Evolutionary conservation across 768 basidiomycete genomes (phyloP), one percentile per base, ranked within the genome.

Genomic region (Podaxis sp.): DNA sequence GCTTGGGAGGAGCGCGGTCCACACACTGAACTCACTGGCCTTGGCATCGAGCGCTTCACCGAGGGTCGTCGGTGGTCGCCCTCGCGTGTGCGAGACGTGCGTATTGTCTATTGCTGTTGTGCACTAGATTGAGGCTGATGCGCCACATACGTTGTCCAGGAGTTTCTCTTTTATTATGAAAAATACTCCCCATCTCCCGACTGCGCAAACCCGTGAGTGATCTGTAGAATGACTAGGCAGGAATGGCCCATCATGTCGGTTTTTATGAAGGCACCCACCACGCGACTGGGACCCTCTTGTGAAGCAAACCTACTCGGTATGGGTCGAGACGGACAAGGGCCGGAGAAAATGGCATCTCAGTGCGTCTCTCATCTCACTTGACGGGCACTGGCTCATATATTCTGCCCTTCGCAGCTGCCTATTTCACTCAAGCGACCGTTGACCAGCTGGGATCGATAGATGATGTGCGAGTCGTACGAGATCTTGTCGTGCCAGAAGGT

Each of bases 81-180:
- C 43, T 91, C 90, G 54, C 85, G 91, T 59, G 90, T 93, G 61
- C 83, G 91, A 73, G 91, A 93, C 73, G 90, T 90, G 69, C 64
- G 87, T 75, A 51, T 69, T 41, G 33, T 57, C 61, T n/a, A 17
- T 33, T 27, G 41, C 27, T 50, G 49, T 25, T 50, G 8, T 33
- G 0, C 25, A 12, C 24, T 24, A 24, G 22, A 25, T 22, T 27
- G 12, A 24, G 25, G 12, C 25, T 27, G 19, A 50, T 27, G 2
- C 25, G 11, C 22, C 24, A 22, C 41, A 63, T 25, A 67, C 59
- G 47, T 65, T 59, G 59, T 65, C 8, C 71, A 93, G 90, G 90
- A 92, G 69, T 93, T 93, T 68, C 78, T 93, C 25, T 93, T 92
- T 70, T 93, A 93, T 73, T 92, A 90, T 62, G 90, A 93, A 73